These are phyloP conservation scores for Azolla pinnata DNA, from an alignment of 75 land plant genomes.

Conservation along the genomic window DNA sequence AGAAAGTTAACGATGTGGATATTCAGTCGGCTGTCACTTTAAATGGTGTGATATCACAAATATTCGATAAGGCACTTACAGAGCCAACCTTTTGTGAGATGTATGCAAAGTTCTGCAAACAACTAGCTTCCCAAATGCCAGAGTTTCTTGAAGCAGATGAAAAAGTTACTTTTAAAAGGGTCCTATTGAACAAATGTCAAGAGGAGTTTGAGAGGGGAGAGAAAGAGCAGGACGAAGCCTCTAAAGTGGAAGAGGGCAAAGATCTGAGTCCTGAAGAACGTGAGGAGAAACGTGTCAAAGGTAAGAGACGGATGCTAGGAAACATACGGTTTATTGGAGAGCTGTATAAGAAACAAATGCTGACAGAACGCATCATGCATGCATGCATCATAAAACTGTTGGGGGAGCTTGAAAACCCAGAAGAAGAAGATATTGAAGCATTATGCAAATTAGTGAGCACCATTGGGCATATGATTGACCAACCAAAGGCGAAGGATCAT, in stretches of 20 bases:
- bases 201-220: slow-evolving; percentile 94
- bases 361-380: slow-evolving; percentile 96
- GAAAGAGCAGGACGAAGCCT: slow-evolving; percentile 78
- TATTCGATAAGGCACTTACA: slow-evolving; percentile 92
- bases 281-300: slow-evolving; percentile 58
- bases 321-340: slow-evolving; percentile 94
- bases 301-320: slow-evolving; percentile 87
- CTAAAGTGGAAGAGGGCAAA: slow-evolving; percentile 62
- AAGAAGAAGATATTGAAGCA: slow-evolving; percentile 93
- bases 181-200: slow-evolving; percentile 90
- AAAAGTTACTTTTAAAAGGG: slow-evolving; percentile 80
- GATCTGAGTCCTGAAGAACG: slow-evolving; percentile 48
- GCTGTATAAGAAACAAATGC: slow-evolving; percentile 85
- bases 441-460: slow-evolving; percentile 96
- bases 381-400: slow-evolving; percentile 80
- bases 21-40: slow-evolving; percentile 77
- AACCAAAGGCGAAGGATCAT: slow-evolving; percentile 62
- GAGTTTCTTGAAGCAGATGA: slow-evolving; percentile 68
- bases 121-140: slow-evolving; percentile 66
- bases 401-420: slow-evolving; percentile 63
- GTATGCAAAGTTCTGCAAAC: slow-evolving; percentile 85
- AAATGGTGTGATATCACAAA: slow-evolving; percentile 89
- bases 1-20: slow-evolving; percentile 77
- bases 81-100: slow-evolving; percentile 99
- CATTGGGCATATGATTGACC: slow-evolving; percentile 87